phyloP scores from a whole-genome alignment of 1,284 basidiomycete species.

The Cutaneotrichosporon cavernicola region DNA sequence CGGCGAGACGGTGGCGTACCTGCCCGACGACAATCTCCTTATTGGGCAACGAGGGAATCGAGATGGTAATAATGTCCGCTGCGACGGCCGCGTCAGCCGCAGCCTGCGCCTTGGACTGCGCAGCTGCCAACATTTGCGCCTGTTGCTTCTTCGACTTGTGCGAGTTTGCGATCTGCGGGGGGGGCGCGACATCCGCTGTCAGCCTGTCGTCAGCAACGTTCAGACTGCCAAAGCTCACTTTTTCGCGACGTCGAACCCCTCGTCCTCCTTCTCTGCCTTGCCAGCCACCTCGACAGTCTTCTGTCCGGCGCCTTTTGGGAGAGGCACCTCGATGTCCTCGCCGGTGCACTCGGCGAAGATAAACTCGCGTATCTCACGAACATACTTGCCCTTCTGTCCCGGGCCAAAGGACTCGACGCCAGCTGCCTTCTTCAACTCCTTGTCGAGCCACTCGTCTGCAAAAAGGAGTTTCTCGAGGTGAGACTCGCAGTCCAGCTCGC shows the following conservation, averaged over 20 bases:
- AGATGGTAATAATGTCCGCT: constrained; percentile 34
- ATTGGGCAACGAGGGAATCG: constrained; percentile 68
- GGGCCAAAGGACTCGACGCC: constrained; percentile 49
- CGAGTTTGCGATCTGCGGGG: constrained; percentile 27
- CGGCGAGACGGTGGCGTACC: constrained; percentile 84
- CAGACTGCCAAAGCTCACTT: constrained; percentile 45
- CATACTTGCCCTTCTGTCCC: constrained; percentile 36
- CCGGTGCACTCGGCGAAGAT: constrained; percentile 45
- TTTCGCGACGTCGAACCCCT: constrained; percentile 62
- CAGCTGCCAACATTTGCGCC: constrained; percentile 61
- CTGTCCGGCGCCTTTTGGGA: constrained; percentile 24
- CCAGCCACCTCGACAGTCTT: constrained; percentile 25
- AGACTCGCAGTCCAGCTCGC: constrained; percentile 69
- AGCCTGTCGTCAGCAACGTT: constrained; percentile 32
- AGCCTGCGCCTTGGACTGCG: constrained; percentile 59
- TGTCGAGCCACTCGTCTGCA: constrained; percentile 63
- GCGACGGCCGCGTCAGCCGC: constrained; percentile 53
- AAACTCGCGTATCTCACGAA: constrained; percentile 40
- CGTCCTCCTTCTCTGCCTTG: constrained; percentile 65
- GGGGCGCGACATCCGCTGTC: constrained; percentile 38
- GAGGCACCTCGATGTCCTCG: constrained; percentile 47
- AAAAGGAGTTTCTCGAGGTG: constrained; percentile 70
- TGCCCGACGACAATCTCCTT: constrained; percentile 75
- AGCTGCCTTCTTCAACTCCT: constrained; percentile 59
- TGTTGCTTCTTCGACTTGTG: constrained; percentile 58